Percentiles rank a stretch among this genome's conserved stretches.
These are phyloP conservation scores for Hibiscus trionum DNA, from an alignment of 345 rosid species.

Conservation along the genomic window DNA sequence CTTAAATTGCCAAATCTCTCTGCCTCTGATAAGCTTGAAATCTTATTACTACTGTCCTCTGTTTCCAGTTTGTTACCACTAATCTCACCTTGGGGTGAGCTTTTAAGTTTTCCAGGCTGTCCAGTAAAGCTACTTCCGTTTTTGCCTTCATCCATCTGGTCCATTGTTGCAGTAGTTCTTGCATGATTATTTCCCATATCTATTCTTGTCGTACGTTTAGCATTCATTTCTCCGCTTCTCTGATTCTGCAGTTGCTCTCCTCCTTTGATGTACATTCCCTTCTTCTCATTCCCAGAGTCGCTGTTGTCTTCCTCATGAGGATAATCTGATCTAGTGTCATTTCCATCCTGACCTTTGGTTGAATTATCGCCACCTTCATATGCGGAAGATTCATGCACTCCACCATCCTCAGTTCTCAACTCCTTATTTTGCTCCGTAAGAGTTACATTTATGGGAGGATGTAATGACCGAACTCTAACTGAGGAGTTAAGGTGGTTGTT, in stretches of 20 bases:
- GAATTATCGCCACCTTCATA: neutral
- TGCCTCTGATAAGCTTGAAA: neutral
- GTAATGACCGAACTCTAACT: slow-evolving; percentile 20
- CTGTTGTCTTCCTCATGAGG: neutral
- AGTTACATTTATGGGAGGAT: slow-evolving; percentile 13
- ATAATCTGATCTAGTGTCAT: neutral
- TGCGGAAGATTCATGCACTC: neutral
- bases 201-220: no score
- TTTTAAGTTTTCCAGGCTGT: neutral
- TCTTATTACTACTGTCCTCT: neutral
- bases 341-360: neutral
- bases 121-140: neutral
- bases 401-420: neutral
- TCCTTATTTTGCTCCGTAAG: slow-evolving; percentile 3
- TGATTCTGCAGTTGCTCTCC: neutral
- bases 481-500: slow-evolving; percentile 28
- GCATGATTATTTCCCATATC: neutral
- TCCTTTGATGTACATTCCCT: slow-evolving; percentile 2
- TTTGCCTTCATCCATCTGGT: slow-evolving; percentile 1
- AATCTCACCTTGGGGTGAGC: slow-evolving; percentile 1
- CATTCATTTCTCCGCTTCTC: neutral
- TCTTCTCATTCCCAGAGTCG: slow-evolving; percentile 7
- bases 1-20: slow-evolving; percentile 14
- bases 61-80: slow-evolving; percentile 22
- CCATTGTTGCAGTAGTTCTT: slow-evolving; percentile 6